Base-by-base conservation (phyloP, 306 rosid species). In the Dicorynia guianensis region DNA sequence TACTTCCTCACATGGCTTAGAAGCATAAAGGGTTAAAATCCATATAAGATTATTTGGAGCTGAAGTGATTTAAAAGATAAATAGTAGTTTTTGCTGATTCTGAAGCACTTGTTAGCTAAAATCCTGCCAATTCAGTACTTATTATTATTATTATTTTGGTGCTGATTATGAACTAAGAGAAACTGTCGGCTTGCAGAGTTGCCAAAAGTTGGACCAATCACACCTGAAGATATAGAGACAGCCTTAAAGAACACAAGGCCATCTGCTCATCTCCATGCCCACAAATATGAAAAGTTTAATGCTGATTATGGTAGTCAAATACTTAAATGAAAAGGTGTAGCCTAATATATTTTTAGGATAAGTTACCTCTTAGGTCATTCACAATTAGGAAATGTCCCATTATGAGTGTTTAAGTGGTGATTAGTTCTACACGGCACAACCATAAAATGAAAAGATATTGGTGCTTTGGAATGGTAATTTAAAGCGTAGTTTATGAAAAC, bases 231-330 rank as follows among this genome's bases (percentile, higher is more conserved):
- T 56, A 76, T 89, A 38, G 86, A 83, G 73, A 44, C 69, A 19
- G 90, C 94, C 35, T 63, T 89, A 14, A 87, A 48, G 69, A 87
- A 89, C 82, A 89, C 96, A 15, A 86, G 92, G 54, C 89, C 92
- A 30, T 90, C 92, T 11, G 90, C 90, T 38, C 89, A 87, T 80
- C 78, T 90, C 75, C 85, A 75, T 49, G 85, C 87, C 72, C 89
- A 72, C 64, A 91, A 82, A 35, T 90, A 90, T 3, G 92, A 82
- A 34, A 77, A 87, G 76, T 87, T 90, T 59, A 90, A 90, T 77
- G 66, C 83, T 4, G 87, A 87, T 67, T 90, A 87, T 20, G 96
- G 96, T 57, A 87, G 89, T 80, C 92, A 87, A 56, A 68, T 84
- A 46, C 87, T 77, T 71, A 82, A 71, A 17, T 89, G 81, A 86